Conservation (phyloP, 2,329 filamentous ascomycete species). For the Aspergillus sp. region DNA sequence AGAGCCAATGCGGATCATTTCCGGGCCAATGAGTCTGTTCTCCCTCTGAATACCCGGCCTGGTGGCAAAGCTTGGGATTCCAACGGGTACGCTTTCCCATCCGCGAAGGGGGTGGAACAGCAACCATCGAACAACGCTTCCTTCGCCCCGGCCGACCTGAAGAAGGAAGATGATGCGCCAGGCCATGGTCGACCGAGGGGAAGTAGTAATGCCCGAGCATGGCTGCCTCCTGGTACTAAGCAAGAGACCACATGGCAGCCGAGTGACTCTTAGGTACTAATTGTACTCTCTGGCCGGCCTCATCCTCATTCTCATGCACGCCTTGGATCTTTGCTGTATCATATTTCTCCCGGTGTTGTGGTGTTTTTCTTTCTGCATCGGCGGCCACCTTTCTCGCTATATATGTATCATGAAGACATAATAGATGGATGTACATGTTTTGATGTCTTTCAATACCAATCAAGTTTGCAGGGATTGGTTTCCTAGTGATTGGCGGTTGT, state of each 20-base stretch:
- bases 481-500: no score
- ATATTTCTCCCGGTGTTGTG: background rate
- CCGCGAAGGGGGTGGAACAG: constrained; percentile 19
- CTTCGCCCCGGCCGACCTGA: constrained; percentile 26
- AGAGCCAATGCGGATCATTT: constrained; percentile 65
- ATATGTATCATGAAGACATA: constrained; percentile 4
- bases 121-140: constrained; percentile 18
- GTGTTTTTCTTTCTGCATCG: background rate
- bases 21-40: constrained; percentile 61
- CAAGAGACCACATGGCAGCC: constrained; percentile 80
- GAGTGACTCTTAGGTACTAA: constrained; percentile 39
- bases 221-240: constrained; percentile 76
- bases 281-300: constrained; percentile 13
- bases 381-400: background rate
- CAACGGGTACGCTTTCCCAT: constrained; percentile 37
- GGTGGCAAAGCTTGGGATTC: constrained; percentile 36
- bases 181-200: constrained; percentile 42
- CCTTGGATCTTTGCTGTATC: background rate
- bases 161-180: constrained; percentile 47
- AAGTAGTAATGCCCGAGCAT: constrained; percentile 46
- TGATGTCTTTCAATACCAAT: no score
- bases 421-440: background rate
- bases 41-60: constrained; percentile 60
- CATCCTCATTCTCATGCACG: background rate
- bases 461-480: no score